Evolutionary conservation across 805 yeast species (phyloP), one percentile per base, ranked within the genome.

Genomic region (Candida loeiensis): DNA sequence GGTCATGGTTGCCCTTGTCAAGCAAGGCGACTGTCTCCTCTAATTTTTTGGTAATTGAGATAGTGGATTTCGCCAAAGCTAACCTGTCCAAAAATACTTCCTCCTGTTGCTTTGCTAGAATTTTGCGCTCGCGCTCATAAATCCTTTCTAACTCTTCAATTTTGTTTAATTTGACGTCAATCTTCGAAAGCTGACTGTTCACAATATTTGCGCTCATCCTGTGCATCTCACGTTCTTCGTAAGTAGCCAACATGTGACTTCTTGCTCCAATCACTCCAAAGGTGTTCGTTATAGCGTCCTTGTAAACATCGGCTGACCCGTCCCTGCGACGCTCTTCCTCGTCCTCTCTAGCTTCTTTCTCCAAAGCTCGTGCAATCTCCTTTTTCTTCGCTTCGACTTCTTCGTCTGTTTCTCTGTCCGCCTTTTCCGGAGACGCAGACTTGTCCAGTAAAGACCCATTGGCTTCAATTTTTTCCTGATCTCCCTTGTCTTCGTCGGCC

Each of bases 251-350:
- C 15, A 85, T 73, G 55, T 85, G 88, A 18, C 93, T 74, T 45
- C 93, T 75, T 1, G 88, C 81, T 3, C 93, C 95, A 27, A 85
- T 64, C 8, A 85, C 66, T 3, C 95, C 90, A 42, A 90, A 66
- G 1, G 93, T 81, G n/a, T 80, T 64, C 5, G 77, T 66, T 0
- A 85, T 77, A 2, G 85, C 85, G 41, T 82, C 84, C 51, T 76
- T 71, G 14, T 79, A 55, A 19, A 33, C 37, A 8, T 36, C 22
- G 3, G 42, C 19, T 15, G 12, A 16, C 11, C 17, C 34, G 2
- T 22, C 27, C n/a, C 15, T 30, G 19, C 9, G 7, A 9, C 20
- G 20, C 13, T 18, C 21, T 30, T 16, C 33, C 20, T 30, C 6
- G 14, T 30, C 33, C 15, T 30, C 33, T 27, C 60, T 61, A 28